A percentile compares a stretch with the other conserved stretches of the same genome.
Evolutionary conservation across 352 stramenopile genomes (phyloP).

Genomic region (Phytophthora ohioensis): DNA sequence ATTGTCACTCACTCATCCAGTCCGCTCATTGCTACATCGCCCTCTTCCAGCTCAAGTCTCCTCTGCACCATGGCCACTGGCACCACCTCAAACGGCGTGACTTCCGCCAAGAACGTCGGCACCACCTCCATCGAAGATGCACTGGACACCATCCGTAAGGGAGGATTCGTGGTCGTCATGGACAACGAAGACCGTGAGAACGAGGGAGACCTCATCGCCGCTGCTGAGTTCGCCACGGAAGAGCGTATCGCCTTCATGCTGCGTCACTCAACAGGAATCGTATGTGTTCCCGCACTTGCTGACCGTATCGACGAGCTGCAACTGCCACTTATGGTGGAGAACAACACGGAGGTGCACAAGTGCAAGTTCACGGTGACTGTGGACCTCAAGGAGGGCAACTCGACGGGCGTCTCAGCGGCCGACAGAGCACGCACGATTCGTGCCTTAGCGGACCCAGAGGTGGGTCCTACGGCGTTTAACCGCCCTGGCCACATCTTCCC

Average conservation of each 20-base stretch:
- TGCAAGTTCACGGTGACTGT: slow-evolving; percentile 98
- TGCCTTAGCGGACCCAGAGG: slow-evolving; percentile 83
- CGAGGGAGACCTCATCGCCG: slow-evolving; percentile 98
- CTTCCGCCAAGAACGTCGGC: slow-evolving; percentile 35
- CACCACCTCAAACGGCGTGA: slow-evolving; percentile 21
- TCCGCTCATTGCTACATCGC: slow-evolving; percentile 33
- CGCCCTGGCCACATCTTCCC: slow-evolving; percentile 83
- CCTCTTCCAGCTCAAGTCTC: slow-evolving; percentile 16
- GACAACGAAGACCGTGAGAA: slow-evolving; percentile 99
- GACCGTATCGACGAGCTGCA: slow-evolving; percentile 90
- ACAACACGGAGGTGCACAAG: slow-evolving; percentile 98
- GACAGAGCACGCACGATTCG: slow-evolving; percentile 95
- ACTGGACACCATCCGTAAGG: slow-evolving; percentile 66
- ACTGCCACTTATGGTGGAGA: slow-evolving; percentile 95
- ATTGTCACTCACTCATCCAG: slow-evolving; percentile 14
- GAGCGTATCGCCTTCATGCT: slow-evolving; percentile 96
- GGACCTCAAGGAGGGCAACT: slow-evolving; percentile 93
- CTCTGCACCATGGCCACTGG: slow-evolving; percentile 21
- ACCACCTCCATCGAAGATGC: slow-evolving; percentile 75
- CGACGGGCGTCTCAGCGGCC: slow-evolving; percentile 96
- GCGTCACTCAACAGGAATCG: slow-evolving; percentile 96
- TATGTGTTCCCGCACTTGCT: slow-evolving; percentile 95
- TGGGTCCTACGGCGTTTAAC: slow-evolving; percentile 71
- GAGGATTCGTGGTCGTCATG: slow-evolving; percentile 87
- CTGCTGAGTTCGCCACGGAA: slow-evolving; percentile 94